These are phyloP conservation scores for Cytidiella melzeri DNA, from an alignment of 768 basidiomycete genomes.

Conservation along the genomic window DNA sequence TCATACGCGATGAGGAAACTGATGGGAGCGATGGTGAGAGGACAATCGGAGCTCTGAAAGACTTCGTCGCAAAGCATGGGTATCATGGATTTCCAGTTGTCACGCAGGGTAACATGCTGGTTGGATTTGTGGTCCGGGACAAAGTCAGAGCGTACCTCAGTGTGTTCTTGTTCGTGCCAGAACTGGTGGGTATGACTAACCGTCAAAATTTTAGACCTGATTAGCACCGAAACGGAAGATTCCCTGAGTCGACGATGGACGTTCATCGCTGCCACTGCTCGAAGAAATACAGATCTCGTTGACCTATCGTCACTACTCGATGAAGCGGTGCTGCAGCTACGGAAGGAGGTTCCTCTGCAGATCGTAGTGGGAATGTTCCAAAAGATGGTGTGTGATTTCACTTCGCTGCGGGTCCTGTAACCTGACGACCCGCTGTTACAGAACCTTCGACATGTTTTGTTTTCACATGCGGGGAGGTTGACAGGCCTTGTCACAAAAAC, in stretches of 20 bases:
- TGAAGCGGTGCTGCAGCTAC: conserved; percentile 51
- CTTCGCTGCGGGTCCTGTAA: conserved; percentile 6
- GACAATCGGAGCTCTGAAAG: conserved; percentile 27
- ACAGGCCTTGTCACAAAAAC: conserved; percentile 65
- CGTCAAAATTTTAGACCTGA: too few species aligned
- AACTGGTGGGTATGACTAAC: neutral
- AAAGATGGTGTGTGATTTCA: conserved; percentile 42
- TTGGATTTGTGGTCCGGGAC: conserved; percentile 59
- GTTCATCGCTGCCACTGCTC: conserved; percentile 11
- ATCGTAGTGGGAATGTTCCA: conserved; percentile 71
- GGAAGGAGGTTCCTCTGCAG: conserved; percentile 66
- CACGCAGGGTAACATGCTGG: conserved; percentile 35
- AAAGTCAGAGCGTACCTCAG: conserved; percentile 37
- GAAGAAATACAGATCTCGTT: conserved; percentile 9
- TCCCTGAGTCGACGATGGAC: conserved; percentile 21
- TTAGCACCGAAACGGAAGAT: too few species aligned
- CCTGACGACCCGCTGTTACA: conserved; percentile 19
- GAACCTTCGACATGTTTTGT: conserved; percentile 66
- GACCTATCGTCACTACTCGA: conserved; percentile 34
- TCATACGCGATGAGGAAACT: conserved; percentile 41
- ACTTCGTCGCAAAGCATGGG: conserved; percentile 35
- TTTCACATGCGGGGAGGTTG: conserved; percentile 53
- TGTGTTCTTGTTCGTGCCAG: conserved; percentile 12
- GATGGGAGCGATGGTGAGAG: conserved; percentile 20
- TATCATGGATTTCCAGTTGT: conserved; percentile 68